These are phyloP conservation scores for Liriodendron chinense DNA, from an alignment of 164 flowering plant genomes.

Conservation along the genomic window DNA sequence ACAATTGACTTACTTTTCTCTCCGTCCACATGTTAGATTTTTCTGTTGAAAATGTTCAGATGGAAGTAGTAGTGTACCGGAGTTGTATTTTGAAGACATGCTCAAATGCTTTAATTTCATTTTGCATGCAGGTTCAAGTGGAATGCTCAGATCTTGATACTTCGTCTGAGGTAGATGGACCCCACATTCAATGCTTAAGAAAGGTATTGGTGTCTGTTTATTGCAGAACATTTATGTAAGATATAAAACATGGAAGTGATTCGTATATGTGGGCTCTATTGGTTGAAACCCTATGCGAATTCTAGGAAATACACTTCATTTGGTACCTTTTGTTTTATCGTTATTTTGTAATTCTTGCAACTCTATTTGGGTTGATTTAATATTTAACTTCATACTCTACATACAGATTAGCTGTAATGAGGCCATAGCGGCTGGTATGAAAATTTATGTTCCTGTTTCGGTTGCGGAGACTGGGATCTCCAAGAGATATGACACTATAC, in stretches of 20 bases:
- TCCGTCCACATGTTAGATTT: too few relatives aligned
- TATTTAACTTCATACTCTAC: conserved; percentile 33
- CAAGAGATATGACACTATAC: conserved; percentile 77
- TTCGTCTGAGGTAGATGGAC: conserved; percentile 12
- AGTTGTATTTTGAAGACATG: neutral
- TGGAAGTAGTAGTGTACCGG: too few relatives aligned
- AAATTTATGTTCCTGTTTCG: conserved; percentile 74
- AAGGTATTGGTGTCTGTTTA: conserved; percentile 41
- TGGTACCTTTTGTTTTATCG: neutral
- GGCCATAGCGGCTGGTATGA: conserved; percentile 64
- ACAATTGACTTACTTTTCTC: too few relatives aligned
- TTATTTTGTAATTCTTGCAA: neutral
- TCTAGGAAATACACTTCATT: neutral
- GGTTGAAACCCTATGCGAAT: neutral
- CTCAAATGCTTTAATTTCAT: neutral
- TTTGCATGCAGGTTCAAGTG: conserved; percentile 49
- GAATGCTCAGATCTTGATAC: conserved; percentile 29
- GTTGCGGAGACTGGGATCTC: conserved; percentile 67
- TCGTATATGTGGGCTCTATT: neutral
- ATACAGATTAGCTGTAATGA: conserved; percentile 69
- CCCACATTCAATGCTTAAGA: conserved; percentile 30
- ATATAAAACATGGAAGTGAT: too few relatives aligned
- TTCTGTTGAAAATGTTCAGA: too few relatives aligned
- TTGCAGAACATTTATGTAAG: neutral
- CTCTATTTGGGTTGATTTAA: conserved; percentile 18